phyloP scores from a whole-genome alignment of 148 eudicot genomes.

The Euryodendron excelsum region DNA sequence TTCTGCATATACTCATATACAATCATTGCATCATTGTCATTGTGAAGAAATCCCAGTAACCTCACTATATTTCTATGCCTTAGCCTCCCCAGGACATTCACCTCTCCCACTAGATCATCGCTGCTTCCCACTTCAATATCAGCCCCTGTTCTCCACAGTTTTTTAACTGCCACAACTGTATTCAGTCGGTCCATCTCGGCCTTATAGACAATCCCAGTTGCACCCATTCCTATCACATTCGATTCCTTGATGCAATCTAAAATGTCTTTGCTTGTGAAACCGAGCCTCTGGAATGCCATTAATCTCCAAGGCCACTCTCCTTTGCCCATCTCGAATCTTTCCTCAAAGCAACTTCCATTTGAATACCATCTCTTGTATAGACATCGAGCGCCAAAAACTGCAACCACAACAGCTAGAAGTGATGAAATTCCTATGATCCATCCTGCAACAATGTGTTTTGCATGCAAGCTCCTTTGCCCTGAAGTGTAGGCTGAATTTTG shows the following conservation, averaged over 20 bases:
- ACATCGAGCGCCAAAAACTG: slow-evolving; percentile 38
- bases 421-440: slow-evolving; percentile 62
- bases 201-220: slow-evolving; percentile 74
- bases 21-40: slow-evolving; percentile 65
- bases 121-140: slow-evolving; percentile 66
- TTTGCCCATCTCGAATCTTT: slow-evolving; percentile 45
- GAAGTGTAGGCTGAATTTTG: slow-evolving; percentile 21
- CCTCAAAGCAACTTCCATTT: slow-evolving; percentile 62
- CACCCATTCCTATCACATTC: slow-evolving; percentile 83
- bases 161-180: slow-evolving; percentile 77
- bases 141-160: slow-evolving; percentile 60
- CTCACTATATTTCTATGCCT: slow-evolving; percentile 85
- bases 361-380: slow-evolving; percentile 60
- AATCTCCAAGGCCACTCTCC: slow-evolving; percentile 85
- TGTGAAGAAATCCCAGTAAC: slow-evolving; percentile 66
- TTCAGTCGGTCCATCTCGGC: slow-evolving; percentile 54
- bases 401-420: slow-evolving; percentile 36
- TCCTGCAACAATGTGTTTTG: slow-evolving; percentile 49
- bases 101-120: slow-evolving; percentile 63
- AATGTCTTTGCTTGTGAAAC: slow-evolving; percentile 66
- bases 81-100: slow-evolving; percentile 62
- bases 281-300: slow-evolving; percentile 78
- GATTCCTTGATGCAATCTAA: slow-evolving; percentile 63
- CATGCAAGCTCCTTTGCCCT: slow-evolving; percentile 24
- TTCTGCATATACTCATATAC: slow-evolving; percentile 81